These are phyloP conservation scores for Bacterosira constricta DNA, from an alignment of 108 stramenopile species.

Conservation along the genomic window DNA sequence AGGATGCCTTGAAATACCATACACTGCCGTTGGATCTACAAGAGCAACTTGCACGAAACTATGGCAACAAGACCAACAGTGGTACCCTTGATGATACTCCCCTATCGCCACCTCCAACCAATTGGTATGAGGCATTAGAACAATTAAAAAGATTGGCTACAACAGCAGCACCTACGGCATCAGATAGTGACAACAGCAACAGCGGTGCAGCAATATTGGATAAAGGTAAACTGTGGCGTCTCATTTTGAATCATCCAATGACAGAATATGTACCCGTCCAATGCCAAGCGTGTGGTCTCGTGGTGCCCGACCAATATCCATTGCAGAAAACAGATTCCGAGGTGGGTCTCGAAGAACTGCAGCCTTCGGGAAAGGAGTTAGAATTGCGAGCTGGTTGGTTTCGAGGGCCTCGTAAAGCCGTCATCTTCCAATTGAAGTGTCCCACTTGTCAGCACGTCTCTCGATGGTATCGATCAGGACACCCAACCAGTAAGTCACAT, in stretches of 20 bases:
- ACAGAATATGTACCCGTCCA: slow-evolving; percentile 54
- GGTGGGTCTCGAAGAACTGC: slow-evolving; percentile 40
- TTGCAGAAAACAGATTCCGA: slow-evolving; percentile 23
- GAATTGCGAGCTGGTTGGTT: slow-evolving; percentile 50
- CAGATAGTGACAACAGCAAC: not conserved
- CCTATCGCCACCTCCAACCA: slow-evolving; percentile 18
- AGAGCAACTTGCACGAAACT: not conserved
- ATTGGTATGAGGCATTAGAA: slow-evolving; percentile 50
- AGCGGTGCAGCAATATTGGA: not conserved
- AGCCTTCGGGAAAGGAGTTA: slow-evolving; percentile 30
- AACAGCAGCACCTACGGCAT: too few relatives aligned
- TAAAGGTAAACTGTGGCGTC: slow-evolving; percentile 29
- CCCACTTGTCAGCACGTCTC: slow-evolving; percentile 26
- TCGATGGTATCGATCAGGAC: slow-evolving; percentile 51
- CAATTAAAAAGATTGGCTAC: slow-evolving; percentile 18
- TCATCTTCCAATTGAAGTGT: slow-evolving; percentile 41
- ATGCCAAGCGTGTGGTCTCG: slow-evolving; percentile 50
- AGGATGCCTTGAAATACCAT: slow-evolving; percentile 42
- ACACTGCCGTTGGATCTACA: slow-evolving; percentile 27
- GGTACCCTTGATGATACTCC: not conserved
- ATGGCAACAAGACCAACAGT: slow-evolving; percentile 16
- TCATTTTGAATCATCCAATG: slow-evolving; percentile 55
- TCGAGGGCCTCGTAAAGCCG: slow-evolving; percentile 31
- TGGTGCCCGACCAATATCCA: slow-evolving; percentile 34
- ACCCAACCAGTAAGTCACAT: too few relatives aligned